Percentiles rank a stretch among this genome's conserved stretches.
phyloP scores from a whole-genome alignment of 352 stramenopile genomes.

The Halophytophthora batemanensis region DNA sequence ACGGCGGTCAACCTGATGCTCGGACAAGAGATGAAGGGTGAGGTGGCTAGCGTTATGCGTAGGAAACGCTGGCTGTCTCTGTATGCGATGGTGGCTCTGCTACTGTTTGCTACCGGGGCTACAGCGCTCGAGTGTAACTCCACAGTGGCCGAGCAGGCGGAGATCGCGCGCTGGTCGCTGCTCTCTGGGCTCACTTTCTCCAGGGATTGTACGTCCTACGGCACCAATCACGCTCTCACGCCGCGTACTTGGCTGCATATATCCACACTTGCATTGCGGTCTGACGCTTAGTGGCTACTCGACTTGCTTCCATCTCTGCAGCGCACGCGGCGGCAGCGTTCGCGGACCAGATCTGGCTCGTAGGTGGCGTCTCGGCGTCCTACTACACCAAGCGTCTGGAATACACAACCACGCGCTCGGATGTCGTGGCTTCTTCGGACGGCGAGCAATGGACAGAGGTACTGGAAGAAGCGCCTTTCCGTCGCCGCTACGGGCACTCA shows the following conservation, averaged over 20 bases:
- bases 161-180: conserved; percentile 48
- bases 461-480: conserved; percentile 76
- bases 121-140: conserved; percentile 46
- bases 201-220: conserved; percentile 45
- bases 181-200: conserved; percentile 55
- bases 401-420: conserved; percentile 59
- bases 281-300: not conserved
- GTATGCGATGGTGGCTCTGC: not conserved
- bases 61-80: not conserved
- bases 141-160: conserved; percentile 38
- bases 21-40: too few relatives aligned
- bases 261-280: too few relatives aligned
- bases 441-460: conserved; percentile 54
- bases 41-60: too few relatives aligned
- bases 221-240: not conserved
- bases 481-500: conserved; percentile 66
- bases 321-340: conserved; percentile 65
- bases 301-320: conserved; percentile 13
- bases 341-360: conserved; percentile 59
- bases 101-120: conserved; percentile 1
- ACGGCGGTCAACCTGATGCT: too few relatives aligned
- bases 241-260: not conserved
- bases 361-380: conserved; percentile 64
- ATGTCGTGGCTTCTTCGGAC: conserved; percentile 60
- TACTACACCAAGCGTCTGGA: conserved; percentile 80